Evolutionary conservation across 495 filamentous ascomycete genomes (phyloP), one percentile per base, ranked within the genome.

Genomic region (Hypoxylon fragiforme): DNA sequence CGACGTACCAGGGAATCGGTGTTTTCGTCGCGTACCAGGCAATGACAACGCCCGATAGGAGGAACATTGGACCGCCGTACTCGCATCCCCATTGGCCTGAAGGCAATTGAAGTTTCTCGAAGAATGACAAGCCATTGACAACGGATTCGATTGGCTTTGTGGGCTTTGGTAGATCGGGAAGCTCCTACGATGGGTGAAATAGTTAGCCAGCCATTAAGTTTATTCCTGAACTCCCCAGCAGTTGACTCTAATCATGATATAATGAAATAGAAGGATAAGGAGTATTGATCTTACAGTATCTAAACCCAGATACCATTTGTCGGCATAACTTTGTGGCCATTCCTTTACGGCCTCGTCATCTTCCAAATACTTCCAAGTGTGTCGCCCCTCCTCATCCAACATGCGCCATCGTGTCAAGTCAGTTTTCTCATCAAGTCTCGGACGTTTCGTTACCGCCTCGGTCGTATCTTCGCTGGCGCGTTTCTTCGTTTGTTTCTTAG

Each of bases 31-130:
- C 89, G 67, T 94, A 91, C 80, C 88, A 91, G n/a, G 89, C 80
- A 60, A 95, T 82, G 52, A 97, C 84, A 12, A 94, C 63, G 16
- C 91, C 90, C 1, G 91, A 90, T 6, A 97, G 73, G 40, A 98
- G 82, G 67, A 98, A 97, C 81, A 83, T 81, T 8, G 82, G 82
- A 1, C 92, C 94, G 53, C 94, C 94, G 73, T 97, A 98, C 68
- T 97, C 94, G 73, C 92, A 97, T 3, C 79, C 94, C 94, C 94
- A 98, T 66, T 96, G 89, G 3, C 94, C 94, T 6, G 89, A 84
- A 35, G 87, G 83, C 0, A 96, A 80, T 64, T 98, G 94, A 31
- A 97, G 79, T 39, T 91, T 81, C 28, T 91, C 89, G 77, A 94
- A 96, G 78, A 95, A 98, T 2, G 82, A 78, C 44, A 98, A 76